Base-by-base conservation (phyloP, 805 yeast species). In the Candida adriatica region DNA sequence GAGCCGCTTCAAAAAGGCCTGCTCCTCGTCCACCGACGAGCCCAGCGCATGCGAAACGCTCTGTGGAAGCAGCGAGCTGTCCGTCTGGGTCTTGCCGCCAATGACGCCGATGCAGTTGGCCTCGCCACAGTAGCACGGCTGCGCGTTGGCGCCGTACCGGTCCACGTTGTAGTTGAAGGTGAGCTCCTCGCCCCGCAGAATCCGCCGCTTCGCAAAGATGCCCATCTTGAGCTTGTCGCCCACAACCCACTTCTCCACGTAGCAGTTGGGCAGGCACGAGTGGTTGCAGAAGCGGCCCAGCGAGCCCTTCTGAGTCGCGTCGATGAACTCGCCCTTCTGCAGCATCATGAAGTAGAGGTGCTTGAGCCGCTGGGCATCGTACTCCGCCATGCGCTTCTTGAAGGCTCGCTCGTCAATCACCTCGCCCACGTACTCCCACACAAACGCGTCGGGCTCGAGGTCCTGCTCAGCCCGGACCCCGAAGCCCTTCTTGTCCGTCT, bases 1-100 rank as follows among this genome's bases (percentile, higher is more conserved):
- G 60, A 77, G 79, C 43, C 65, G 67, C 53, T 73, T 73, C 38
- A 82, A 58, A 79, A 88, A 81, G 34, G 66, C 74, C 48, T 76
- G 79, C 51, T 85, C 95, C 40, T 75, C 75, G 16, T 68, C 67
- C 2, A 72, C 61, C 10, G 72, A 63, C 8, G 88, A 79, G 13
- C 95, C 95, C 28, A 92, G 66, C 1, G 96, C 96, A 40, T 83
- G 94, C 8, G 92, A 75, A 21, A 82, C 69, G 16, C 76, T 72
- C 41, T 84, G 90, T 2, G 97, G 96, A 30, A 90, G 66, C 35
- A 85, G 61, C 24, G 84, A 68, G 1, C 90, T 83, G 45, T 87
- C 95, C 2, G 97, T 87, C 61, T 92, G 98, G 3, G 95, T 90
- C 57, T 87, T 88, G 29, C 98, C 98, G 43, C 97, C 98, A 64